Evolutionary conservation across 495 filamentous ascomycete genomes (phyloP).

Genomic region (Astrocystis sublimbata): DNA sequence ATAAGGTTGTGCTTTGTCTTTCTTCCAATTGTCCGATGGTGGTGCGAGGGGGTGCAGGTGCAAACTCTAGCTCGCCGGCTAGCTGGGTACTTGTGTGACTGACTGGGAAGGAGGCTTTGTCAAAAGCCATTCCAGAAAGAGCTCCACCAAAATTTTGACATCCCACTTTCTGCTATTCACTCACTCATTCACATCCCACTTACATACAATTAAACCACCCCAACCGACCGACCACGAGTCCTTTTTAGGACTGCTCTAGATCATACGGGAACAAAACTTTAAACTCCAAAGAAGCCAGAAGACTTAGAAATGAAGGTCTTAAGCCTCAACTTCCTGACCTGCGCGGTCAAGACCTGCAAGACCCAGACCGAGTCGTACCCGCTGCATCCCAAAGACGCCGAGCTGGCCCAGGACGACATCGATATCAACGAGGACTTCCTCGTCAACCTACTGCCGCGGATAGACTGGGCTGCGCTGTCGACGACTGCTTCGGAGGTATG

Average conservation of each 20-base stretch:
- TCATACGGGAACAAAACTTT: slow-evolving; percentile 17
- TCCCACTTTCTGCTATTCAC: slow-evolving; percentile 4
- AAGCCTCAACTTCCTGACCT: slow-evolving; percentile 95
- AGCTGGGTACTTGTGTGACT: slow-evolving; percentile 13
- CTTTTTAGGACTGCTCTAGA: too few relatives aligned
- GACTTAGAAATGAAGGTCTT: slow-evolving; percentile 85
- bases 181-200: not conserved
- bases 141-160: slow-evolving; percentile 15
- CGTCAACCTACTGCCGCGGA: slow-evolving; percentile 75
- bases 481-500: slow-evolving; percentile 76
- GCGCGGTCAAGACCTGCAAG: slow-evolving; percentile 93
- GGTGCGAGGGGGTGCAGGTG: too few relatives aligned
- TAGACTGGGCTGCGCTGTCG: slow-evolving; percentile 83
- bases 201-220: not conserved
- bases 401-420: slow-evolving; percentile 78
- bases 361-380: slow-evolving; percentile 73
- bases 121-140: slow-evolving; percentile 20
- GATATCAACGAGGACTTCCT: slow-evolving; percentile 79
- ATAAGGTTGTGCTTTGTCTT: not conserved
- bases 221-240: too few relatives aligned
- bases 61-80: not conserved
- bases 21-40: not conserved
- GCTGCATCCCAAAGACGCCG: slow-evolving; percentile 85
- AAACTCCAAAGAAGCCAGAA: not conserved
- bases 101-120: too few relatives aligned